These are phyloP conservation scores for Blastobotrys raffinosifermentans DNA, from an alignment of 1,139 yeast species.

Conservation along the genomic window DNA sequence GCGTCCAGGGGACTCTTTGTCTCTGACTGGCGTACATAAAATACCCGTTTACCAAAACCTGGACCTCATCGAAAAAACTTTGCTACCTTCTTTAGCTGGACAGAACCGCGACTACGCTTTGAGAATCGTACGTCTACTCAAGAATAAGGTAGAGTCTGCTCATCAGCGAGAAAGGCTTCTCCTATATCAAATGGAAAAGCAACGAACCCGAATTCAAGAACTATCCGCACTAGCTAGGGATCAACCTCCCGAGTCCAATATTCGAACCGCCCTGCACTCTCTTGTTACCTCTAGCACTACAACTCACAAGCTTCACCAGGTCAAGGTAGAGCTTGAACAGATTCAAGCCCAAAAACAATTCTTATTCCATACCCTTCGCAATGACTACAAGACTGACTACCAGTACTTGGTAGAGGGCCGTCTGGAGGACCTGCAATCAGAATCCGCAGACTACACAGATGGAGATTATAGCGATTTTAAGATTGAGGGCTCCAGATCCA, in stretches of 20 bases:
- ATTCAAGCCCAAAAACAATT: neutral
- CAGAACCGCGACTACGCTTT: neutral
- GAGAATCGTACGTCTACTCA: neutral
- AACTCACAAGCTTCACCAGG: neutral
- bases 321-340: neutral
- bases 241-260: neutral
- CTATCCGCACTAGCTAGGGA: neutral
- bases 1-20: neutral
- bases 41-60: neutral
- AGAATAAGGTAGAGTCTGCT: neutral
- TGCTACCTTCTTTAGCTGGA: neutral
- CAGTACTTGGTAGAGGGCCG: neutral
- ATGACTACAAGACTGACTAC: neutral
- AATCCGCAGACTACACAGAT: no score
- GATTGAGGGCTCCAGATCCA: no score
- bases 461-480: no score
- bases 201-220: neutral
- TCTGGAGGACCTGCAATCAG: neutral
- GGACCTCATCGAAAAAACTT: neutral
- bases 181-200: neutral
- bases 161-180: neutral
- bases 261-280: conserved; percentile 1
- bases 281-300: neutral
- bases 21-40: neutral
- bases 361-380: neutral